Evolutionary conservation across 306 rosid genomes (phyloP), one percentile per base, ranked within the genome.

Genomic region (Lathyrus aphaca): DNA sequence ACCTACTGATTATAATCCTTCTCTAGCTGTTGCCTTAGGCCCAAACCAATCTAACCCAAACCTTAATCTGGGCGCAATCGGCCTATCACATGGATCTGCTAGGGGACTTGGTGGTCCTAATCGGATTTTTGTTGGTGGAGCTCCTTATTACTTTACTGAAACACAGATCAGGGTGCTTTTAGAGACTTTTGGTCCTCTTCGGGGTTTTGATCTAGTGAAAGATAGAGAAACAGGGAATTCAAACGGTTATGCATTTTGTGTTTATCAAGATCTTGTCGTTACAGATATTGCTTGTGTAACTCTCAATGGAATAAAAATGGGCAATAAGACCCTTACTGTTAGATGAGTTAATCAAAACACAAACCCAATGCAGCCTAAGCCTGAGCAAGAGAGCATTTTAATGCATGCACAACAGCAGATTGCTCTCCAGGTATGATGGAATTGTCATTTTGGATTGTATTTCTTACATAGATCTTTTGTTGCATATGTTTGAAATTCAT

Each of bases 201-300:
- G 97, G 38, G 99, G 99, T 74, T 94, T 94, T 85, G 99, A 94
- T 84, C 78, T 94, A 46, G 99, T 94, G 69, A 94, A 94, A 82
- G 99, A 94, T 76, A 84, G 99, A 74, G 99, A 94, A 80, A 94
- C 99, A 1, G 99, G 99, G 66, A 94, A 94, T 72, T 94, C 99
- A 13, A 94, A 94, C 74, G 99, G 99, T 68, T 94, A 94, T 54
- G 99, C 99, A 30, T 94, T 94, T 78, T 94, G 99, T 86, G 99
- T 94, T 53, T 94, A 94, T 78, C 99, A 94, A 86, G 99, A 94
- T 81, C 99, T 94, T 71, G 83, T 96, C 23, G 99, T 94, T 55
- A 94, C 99, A 1, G 99, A 94, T 84, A 94, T 94, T 81, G 99
- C 99, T 1, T 94, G 99, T 82, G 97, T 97, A 5, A 97, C 99